phyloP scores from a whole-genome alignment of 1,139 yeast species.

The Debaryomycetaceae sp. region DNA sequence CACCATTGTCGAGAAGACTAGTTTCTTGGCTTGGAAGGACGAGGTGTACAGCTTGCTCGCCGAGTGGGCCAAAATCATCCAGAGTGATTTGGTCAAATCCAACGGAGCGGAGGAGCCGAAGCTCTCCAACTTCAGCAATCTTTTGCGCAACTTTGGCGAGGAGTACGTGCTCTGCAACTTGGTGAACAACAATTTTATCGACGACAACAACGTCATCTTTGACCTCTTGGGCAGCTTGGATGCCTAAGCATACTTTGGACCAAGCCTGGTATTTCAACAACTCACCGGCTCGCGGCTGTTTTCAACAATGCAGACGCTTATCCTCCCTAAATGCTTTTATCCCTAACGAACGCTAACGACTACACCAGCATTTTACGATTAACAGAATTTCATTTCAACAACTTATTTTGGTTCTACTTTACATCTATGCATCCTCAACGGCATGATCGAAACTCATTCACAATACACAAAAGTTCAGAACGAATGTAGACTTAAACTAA shows the following conservation, averaged over 20 bases:
- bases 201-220: constrained; percentile 48
- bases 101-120: constrained; percentile 31
- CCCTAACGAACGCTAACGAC: constrained; percentile 7
- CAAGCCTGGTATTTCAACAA: constrained; percentile 4
- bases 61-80: constrained; percentile 69
- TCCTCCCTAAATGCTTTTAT: constrained; percentile 4
- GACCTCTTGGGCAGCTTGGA: constrained; percentile 19
- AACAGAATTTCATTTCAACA: constrained; percentile 9
- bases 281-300: constrained; percentile 2
- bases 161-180: constrained; percentile 77
- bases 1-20: constrained; percentile 84
- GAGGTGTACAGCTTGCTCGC: constrained; percentile 80
- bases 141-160: constrained; percentile 50
- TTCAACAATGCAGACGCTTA: constrained; percentile 7
- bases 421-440: constrained; percentile 26
- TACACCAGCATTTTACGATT: constrained; percentile 6
- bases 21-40: constrained; percentile 95
- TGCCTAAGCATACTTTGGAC: neutral
- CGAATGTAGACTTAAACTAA: neutral
- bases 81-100: constrained; percentile 35
- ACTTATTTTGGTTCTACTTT: constrained; percentile 5
- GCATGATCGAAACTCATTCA: constrained; percentile 24
- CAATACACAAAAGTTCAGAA: no score
- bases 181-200: constrained; percentile 81
- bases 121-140: constrained; percentile 23